A percentile compares a stretch with the other conserved stretches of the same genome.
phyloP scores from a whole-genome alignment of 192 early-diverging fungal genomes.

The Coemansia sp. region DNA sequence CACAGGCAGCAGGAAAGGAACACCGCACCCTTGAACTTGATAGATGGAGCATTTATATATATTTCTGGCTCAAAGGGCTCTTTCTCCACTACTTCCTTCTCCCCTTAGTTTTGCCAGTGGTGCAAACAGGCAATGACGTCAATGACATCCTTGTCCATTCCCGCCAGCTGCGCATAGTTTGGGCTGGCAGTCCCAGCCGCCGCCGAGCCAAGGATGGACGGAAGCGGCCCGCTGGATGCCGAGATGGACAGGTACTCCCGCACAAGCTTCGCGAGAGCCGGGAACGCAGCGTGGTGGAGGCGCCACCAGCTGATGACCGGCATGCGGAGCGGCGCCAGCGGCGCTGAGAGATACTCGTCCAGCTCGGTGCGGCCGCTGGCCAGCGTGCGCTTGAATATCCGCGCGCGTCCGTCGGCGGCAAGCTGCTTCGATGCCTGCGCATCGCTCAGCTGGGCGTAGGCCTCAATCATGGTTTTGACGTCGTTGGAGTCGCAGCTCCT shows the following conservation, averaged over 20 bases:
- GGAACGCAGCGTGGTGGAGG: conserved; percentile 33
- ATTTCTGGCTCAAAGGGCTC: background rate
- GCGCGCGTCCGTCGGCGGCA: conserved; percentile 33
- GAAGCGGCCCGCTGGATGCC: conserved; percentile 22
- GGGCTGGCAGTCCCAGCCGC: background rate
- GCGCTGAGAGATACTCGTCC: conserved; percentile 41
- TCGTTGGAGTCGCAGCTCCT: conserved; percentile 15
- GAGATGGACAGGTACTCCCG: conserved; percentile 48
- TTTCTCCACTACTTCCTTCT: background rate
- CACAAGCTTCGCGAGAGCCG: conserved; percentile 30
- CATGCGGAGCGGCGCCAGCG: conserved; percentile 31
- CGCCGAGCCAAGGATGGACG: conserved; percentile 14
- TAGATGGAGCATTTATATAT: background rate
- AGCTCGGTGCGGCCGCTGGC: conserved; percentile 42
- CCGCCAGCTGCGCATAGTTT: conserved; percentile 38
- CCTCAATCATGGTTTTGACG: conserved; percentile 29
- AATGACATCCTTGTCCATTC: conserved; percentile 34
- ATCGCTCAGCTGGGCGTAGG: conserved; percentile 31
- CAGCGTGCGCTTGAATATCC: conserved; percentile 37
- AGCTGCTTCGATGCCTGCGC: conserved; percentile 23
- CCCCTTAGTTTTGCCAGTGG: conserved; percentile 31
- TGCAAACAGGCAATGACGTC: conserved; percentile 37
- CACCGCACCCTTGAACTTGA: too few relatives aligned
- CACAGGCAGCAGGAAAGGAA: background rate
- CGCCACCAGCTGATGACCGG: conserved; percentile 41